Percentiles rank a stretch among this genome's conserved stretches.
Evolutionary conservation across 495 filamentous ascomycete genomes (phyloP).

Genomic region (Aspergillus ostianus): DNA sequence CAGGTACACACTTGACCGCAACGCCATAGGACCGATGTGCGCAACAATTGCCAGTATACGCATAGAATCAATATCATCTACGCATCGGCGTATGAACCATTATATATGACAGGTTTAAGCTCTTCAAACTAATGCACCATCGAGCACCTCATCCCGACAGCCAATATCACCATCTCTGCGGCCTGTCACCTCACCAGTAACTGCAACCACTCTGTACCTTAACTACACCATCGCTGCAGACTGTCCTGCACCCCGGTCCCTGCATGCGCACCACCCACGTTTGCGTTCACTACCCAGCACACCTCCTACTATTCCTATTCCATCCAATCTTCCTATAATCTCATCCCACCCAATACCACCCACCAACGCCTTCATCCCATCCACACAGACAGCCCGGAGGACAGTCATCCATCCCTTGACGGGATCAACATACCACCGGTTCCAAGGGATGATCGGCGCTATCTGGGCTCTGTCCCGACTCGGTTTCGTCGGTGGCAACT

Average conservation of each 20-base stretch:
- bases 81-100: not conserved
- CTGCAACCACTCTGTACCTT: no score
- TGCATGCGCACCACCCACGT: not conserved
- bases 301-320: not conserved
- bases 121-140: not conserved
- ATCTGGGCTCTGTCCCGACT: not conserved
- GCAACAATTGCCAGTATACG: no score
- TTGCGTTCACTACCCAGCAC: not conserved
- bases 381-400: not conserved
- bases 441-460: not conserved
- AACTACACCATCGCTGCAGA: no score
- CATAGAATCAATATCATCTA: not conserved
- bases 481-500: not conserved
- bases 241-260: no score
- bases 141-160: not conserved
- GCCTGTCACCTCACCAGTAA: not conserved
- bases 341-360: not conserved
- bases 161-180: not conserved
- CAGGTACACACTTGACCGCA: not conserved
- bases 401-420: constrained; percentile 4
- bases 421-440: not conserved
- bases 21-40: no score
- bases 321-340: not conserved
- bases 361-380: not conserved
- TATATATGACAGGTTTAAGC: not conserved